Percentiles rank a stretch among this genome's conserved stretches.
Evolutionary conservation across 169 alveolate genomes (phyloP).

Genomic region (Plasmodium billcollinsi): DNA sequence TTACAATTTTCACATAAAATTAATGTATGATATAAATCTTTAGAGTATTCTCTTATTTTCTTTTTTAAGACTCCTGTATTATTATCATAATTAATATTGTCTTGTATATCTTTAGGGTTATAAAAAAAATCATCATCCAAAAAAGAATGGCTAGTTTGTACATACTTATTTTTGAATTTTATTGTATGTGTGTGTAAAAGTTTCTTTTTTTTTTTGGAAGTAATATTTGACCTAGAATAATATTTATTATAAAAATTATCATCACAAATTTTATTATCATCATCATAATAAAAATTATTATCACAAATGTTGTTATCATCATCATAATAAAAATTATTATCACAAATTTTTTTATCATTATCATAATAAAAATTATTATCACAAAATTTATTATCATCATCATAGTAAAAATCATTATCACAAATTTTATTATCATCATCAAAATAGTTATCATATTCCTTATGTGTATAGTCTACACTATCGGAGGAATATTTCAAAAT

Average conservation of each 20-base stretch:
- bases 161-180: constrained; percentile 20
- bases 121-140: constrained; percentile 3
- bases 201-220: no score
- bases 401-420: background rate
- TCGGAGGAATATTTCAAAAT: constrained; percentile 40
- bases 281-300: no score
- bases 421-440: background rate
- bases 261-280: no score
- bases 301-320: no score
- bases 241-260: no score
- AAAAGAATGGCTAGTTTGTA: constrained; percentile 28
- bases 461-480: background rate
- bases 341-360: no score
- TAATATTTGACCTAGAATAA: no score
- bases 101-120: background rate
- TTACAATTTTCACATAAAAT: constrained; percentile 51
- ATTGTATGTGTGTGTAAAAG: background rate
- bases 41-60: constrained; percentile 24
- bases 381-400: no score
- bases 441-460: background rate
- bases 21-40: constrained; percentile 23
- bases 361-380: no score
- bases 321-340: no score
- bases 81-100: background rate
- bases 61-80: background rate